Base-by-base conservation (phyloP, 768 basidiomycete genomes). In the Hygrophorus pudorinus region DNA sequence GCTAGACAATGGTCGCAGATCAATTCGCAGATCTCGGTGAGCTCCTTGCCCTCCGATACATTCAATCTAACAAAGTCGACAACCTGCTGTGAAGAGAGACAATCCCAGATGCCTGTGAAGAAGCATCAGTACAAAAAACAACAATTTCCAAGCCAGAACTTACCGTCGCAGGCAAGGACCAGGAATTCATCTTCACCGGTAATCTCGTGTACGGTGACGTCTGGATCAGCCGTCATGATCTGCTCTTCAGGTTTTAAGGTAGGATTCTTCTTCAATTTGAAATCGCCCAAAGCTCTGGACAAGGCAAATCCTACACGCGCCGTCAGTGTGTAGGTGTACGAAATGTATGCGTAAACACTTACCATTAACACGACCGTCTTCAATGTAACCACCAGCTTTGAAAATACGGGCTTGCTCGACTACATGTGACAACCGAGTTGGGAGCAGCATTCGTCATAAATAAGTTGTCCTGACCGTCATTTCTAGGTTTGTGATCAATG, bases 301-400 rank as follows among this genome's bases (percentile, higher is more conserved):
- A 98, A 66, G 0, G 96, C 94, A 45, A 99, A 79, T 59, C 98
- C 98, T 50, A 96, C 93, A 96, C 54, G 10, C 10, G 24, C 36
- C 21, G 13, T 41, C 21, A 40, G 43, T n/a, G 48, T 42, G 40
- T n/a, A 24, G 47, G 38, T 30, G 10, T 8, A 33, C 1, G 30
- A 38, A 3, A 46, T 33, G 14, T n/a, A 8, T 16, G 49, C 20
- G n/a, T 13, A 50, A 5, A 12, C 11, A 29, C 31, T 20, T 17
- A 91, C 93, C 96, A 59, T 98, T 98, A 28, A 99, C 96, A 41
- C 96, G 85, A 28, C 92, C 93, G 56, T 79, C 97, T 61, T 98
- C 92, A 48, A 99, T 83, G 56, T 87, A 99, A 35, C 96, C 96
- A 36, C 96, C 96, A 20, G 92, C 96, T 29, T 75, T 79, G 27